Percentiles rank a stretch among this genome's conserved stretches.
phyloP scores from a whole-genome alignment of 257 asterid genomes.

The Fraxinus excelsior region DNA sequence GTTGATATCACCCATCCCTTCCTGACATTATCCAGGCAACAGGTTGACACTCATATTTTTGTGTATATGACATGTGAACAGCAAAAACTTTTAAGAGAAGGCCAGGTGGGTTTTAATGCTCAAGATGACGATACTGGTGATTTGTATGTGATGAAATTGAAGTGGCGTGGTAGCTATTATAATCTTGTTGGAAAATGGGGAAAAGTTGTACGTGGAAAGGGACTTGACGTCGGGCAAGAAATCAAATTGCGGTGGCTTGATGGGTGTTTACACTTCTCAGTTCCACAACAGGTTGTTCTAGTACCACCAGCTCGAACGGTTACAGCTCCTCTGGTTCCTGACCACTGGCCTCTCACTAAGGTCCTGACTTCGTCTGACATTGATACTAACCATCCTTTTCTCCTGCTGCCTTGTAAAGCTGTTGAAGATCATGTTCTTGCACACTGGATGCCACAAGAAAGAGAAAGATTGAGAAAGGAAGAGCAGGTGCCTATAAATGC shows the following conservation, averaged over 20 bases:
- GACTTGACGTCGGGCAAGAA: constrained; percentile 45
- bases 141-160: too few species aligned
- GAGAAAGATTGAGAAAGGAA: too few species aligned
- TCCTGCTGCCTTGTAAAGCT: constrained; percentile 48
- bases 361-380: constrained; percentile 49
- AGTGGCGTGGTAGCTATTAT: too few species aligned
- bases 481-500: too few species aligned
- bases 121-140: constrained; percentile 59
- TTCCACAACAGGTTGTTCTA: constrained; percentile 41
- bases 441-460: constrained; percentile 53
- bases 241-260: constrained; percentile 50
- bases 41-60: constrained; percentile 48
- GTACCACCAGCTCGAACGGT: constrained; percentile 34
- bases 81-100: constrained; percentile 46
- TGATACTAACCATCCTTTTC: constrained; percentile 51
- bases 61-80: constrained; percentile 49
- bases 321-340: constrained; percentile 43
- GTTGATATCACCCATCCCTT: constrained; percentile 66
- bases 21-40: constrained; percentile 57
- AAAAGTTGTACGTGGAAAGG: constrained; percentile 41
- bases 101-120: constrained; percentile 51
- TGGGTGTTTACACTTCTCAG: constrained; percentile 53
- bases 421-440: constrained; percentile 53
- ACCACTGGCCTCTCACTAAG: constrained; percentile 54
- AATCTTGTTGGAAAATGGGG: too few species aligned